phyloP scores from a whole-genome alignment of 805 yeast species.

The Dipodascus albidus region DNA sequence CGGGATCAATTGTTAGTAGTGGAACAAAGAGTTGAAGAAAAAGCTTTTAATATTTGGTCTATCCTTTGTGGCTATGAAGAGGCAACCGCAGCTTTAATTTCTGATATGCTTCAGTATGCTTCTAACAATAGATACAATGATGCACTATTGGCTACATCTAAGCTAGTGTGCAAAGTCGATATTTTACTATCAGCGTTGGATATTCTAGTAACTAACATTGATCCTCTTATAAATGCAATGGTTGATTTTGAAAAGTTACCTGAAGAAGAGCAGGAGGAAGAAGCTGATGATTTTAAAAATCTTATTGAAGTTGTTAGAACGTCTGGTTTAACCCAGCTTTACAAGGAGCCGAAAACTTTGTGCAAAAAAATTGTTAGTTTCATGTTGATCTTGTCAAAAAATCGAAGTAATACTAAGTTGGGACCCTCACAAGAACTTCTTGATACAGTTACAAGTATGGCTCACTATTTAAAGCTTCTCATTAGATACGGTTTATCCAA shows the following conservation, averaged over 20 bases:
- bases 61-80: conserved; percentile 84
- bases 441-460: conserved; percentile 78
- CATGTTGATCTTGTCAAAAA: conserved; percentile 57
- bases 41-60: conserved; percentile 64
- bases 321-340: conserved; percentile 15
- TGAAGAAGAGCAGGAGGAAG: neutral
- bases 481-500: conserved; percentile 70
- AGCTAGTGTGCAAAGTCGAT: conserved; percentile 61
- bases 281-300: conserved; percentile 1
- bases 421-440: conserved; percentile 28
- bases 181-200: conserved; percentile 71
- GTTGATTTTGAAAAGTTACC: neutral
- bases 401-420: conserved; percentile 8
- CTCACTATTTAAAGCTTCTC: conserved; percentile 81
- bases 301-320: neutral
- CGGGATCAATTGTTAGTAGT: conserved; percentile 17
- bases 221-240: neutral
- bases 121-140: conserved; percentile 56
- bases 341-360: conserved; percentile 67
- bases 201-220: conserved; percentile 27
- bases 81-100: conserved; percentile 75
- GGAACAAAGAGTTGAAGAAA: conserved; percentile 56
- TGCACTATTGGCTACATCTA: conserved; percentile 62
- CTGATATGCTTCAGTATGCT: conserved; percentile 82
- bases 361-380: conserved; percentile 87